Base-by-base conservation (phyloP, 2,329 filamentous ascomycete genomes). In the Septoria linicola region DNA sequence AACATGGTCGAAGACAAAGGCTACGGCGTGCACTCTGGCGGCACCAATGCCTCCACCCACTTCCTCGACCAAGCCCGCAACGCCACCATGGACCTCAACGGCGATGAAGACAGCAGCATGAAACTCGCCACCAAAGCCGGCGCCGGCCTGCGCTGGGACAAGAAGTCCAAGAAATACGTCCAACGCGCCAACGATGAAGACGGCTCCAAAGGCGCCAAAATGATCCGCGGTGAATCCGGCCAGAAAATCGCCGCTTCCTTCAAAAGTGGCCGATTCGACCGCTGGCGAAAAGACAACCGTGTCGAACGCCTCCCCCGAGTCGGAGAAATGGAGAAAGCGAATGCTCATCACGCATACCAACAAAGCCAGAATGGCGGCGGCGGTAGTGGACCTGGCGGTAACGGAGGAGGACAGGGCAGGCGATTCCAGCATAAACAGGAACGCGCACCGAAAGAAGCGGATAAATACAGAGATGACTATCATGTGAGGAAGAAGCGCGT, bases 191-290 rank as follows among this genome's bases (percentile, higher is more conserved):
- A 99, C 76, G 93, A 99, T 73, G 88, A 95, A 62, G 95, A 99
- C 73, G 93, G 93, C 32, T 95, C 82, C 23, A 84, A 83, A 63
- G 81, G 81, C 30, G 68, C 68, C 10, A 85, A 84, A 66, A 67
- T 63, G 58, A 85, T 96, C 74, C 85, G 96, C 50, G 91, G 93
- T 63, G 93, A 99, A 74, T 89, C 83, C 65, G 93, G 93, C 48
- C 89, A 92, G 75, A 97, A 96, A 77, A 96, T 99, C 63, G 89
- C 93, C 1, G 90, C 93, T 39, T 87, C 80, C 54, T 97, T 99
- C 81, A 85, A 92, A 67, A 91, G 86, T 70, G 93, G 95, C 30
- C 85, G 92, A 39, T 99, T 95, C 74, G 91, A 97, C 68, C 82
- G 80, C 59, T 99, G 93, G 95, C 87, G 85, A 70, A 89, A 87